Base-by-base conservation (phyloP, 139 green algal species). In the Chara braunii region DNA sequence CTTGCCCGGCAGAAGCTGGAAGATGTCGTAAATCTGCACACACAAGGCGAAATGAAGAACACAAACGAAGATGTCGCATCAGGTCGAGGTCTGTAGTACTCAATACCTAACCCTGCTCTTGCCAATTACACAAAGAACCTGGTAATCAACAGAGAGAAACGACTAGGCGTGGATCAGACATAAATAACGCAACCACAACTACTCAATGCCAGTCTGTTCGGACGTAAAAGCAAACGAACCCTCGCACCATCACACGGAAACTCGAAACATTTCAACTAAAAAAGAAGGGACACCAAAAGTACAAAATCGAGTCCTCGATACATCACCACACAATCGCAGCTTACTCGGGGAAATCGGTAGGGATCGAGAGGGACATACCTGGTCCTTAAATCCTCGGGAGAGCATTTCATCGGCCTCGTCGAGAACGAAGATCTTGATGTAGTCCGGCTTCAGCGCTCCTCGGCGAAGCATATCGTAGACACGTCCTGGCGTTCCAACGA, bases 331-430 rank as follows among this genome's bases (percentile, higher is more conserved):
- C n/a, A n/a, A n/a, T n/a, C n/a, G n/a, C n/a, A n/a, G n/a, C n/a
- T n/a, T n/a, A n/a, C n/a, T n/a, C n/a, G n/a, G n/a, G n/a, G n/a
- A n/a, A n/a, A n/a, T n/a, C n/a, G n/a, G n/a, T n/a, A n/a, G n/a
- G 9, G 9, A 22, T 2, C 11, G 11, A 14, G 5, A 60, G 2
- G 11, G 7, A 32, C 26, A 23, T 18, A 70, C 61, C 61, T 72
- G 63, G 79, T 97, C 93, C 88, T 99, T 97, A 86, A 99, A 99
- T 51, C 93, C 93, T 63, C 92, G 83, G 36, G 82, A 93, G 9
- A 97, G 84, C 93, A 99, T 99, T 85, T 99, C 93, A 76, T 97
- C 92, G 43, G 92, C 92, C 89, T 97, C 92, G 43, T 99, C 93
- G 68, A 97, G 86, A 42, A 88, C 77, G 71, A 99, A 99, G 84